These are phyloP conservation scores for Microcos paniculata DNA, from an alignment of 345 rosid species.

Conservation along the genomic window DNA sequence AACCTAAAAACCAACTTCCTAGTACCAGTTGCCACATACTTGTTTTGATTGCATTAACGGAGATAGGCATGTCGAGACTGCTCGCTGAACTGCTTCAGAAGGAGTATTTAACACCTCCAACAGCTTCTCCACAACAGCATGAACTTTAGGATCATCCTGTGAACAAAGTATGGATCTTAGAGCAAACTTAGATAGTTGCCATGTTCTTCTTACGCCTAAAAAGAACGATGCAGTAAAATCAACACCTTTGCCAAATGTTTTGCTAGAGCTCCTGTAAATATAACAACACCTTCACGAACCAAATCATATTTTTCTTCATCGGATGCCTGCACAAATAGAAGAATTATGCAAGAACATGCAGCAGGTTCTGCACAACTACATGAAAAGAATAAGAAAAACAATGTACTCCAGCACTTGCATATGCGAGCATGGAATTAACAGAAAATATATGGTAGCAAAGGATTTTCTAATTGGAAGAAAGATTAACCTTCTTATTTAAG, in stretches of 20 bases:
- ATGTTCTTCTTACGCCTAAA: slow-evolving; percentile 9
- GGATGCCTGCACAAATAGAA: slow-evolving; percentile 58
- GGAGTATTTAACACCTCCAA: slow-evolving; percentile 96
- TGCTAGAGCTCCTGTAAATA: slow-evolving; percentile 94
- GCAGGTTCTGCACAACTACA: not conserved
- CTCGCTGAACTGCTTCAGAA: slow-evolving; percentile 98
- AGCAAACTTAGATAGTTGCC: not conserved
- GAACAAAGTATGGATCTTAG: slow-evolving; percentile 10
- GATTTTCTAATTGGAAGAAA: slow-evolving; percentile 10
- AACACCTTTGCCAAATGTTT: slow-evolving; percentile 82
- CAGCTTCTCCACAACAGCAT: slow-evolving; percentile 86
- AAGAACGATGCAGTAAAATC: slow-evolving; percentile 18
- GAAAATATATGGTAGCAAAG: slow-evolving; percentile 1
- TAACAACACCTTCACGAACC: slow-evolving; percentile 98
- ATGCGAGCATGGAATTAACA: not conserved
- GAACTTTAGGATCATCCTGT: slow-evolving; percentile 98
- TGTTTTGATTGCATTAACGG: slow-evolving; percentile 82
- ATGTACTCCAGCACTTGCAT: not conserved
- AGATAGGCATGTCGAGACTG: slow-evolving; percentile 84
- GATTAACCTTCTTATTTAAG: slow-evolving; percentile 80
- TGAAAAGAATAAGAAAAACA: slow-evolving; percentile 8
- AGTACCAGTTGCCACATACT: slow-evolving; percentile 43
- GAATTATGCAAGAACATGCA: slow-evolving; percentile 7
- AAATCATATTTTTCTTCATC: slow-evolving; percentile 92
- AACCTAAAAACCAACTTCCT: slow-evolving; percentile 3